These are phyloP conservation scores for Phytopythium montanum DNA, from an alignment of 352 stramenopile species.

Conservation along the genomic window DNA sequence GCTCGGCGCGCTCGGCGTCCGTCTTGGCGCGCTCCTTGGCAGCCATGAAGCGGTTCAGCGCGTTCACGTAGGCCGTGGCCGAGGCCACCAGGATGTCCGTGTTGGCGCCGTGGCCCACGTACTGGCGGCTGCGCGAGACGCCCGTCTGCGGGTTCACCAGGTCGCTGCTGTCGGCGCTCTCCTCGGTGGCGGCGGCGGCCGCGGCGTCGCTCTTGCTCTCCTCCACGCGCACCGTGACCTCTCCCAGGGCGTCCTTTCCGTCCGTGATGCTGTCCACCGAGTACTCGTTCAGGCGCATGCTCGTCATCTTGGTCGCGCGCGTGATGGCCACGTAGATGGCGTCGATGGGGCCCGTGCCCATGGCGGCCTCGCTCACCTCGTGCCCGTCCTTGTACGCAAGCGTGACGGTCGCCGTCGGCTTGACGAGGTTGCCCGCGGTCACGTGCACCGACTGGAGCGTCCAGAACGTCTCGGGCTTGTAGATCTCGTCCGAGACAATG, in stretches of 20 bases:
- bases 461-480: constrained; percentile 89
- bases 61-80: constrained; percentile 86
- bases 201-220: constrained; percentile 47
- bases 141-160: constrained; percentile 88
- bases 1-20: constrained; percentile 12
- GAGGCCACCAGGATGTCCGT: constrained; percentile 88
- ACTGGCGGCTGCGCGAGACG: constrained; percentile 74
- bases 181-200: constrained; percentile 22
- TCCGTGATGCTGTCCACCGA: constrained; percentile 87
- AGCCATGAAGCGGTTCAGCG: constrained; percentile 82
- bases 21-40: constrained; percentile 45
- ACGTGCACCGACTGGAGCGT: constrained; percentile 88
- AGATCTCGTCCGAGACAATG: constrained; percentile 87
- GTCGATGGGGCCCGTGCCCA: constrained; percentile 85
- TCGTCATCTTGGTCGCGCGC: constrained; percentile 72
- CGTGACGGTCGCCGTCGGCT: constrained; percentile 88
- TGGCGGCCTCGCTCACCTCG: constrained; percentile 87
- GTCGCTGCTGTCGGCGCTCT: constrained; percentile 51
- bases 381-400: constrained; percentile 86
- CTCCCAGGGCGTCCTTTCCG: constrained; percentile 80
- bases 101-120: constrained; percentile 87
- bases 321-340: constrained; percentile 87
- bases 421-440: constrained; percentile 87
- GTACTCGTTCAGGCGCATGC: constrained; percentile 87
- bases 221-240: constrained; percentile 84